Base-by-base conservation (phyloP, 768 basidiomycete species). In the Boletus patriciae region DNA sequence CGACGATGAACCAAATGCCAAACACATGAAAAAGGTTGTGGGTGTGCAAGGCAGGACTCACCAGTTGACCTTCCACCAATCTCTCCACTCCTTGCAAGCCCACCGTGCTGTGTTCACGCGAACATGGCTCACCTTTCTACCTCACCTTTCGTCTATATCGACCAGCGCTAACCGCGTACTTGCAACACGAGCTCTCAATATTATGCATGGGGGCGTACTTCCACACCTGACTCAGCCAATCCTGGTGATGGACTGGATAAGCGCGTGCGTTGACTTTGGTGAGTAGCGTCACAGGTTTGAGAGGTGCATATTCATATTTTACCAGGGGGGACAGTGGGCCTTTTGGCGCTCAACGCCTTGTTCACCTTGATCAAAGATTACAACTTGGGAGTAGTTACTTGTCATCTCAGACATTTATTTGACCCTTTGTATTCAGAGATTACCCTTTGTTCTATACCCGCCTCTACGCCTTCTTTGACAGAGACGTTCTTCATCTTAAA, bases 371-470 rank as follows among this genome's bases (percentile, higher is more conserved):
- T 98, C 74, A 90, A 83, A 56, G 86, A 94, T 50, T 94, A 97
- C 68, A 97, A 97, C 64, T 78, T 99, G 95, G 92, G 66, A 68
- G 91, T 79, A 27, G 12, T 34, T 4, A 23, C 41, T 25, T 27
- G 25, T 60, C 47, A 13, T 29, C 16, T 29, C 10, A n/a, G 33
- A 23, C 18, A 15, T 27, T 54, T 45, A 37, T 50, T 45, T 64
- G 50, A 38, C 46, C 5, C 53, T 8, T 44, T 51, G 29, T 43
- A 50, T 51, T 43, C 66, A 98, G 96, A 11, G 97, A 99, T 66
- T 98, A 96, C 66, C 95, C 97, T 3, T 87, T 86, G 12, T 98
- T 99, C 74, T 99, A 97, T 75, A 89, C 87, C 7, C 86, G 89
- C 6, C 81, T 99, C 3, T 98, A 98, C 69, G 81, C 86, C 1